Evolutionary conservation across 345 rosid species (phyloP).

Genomic region (Eucalyptus pauciflora): DNA sequence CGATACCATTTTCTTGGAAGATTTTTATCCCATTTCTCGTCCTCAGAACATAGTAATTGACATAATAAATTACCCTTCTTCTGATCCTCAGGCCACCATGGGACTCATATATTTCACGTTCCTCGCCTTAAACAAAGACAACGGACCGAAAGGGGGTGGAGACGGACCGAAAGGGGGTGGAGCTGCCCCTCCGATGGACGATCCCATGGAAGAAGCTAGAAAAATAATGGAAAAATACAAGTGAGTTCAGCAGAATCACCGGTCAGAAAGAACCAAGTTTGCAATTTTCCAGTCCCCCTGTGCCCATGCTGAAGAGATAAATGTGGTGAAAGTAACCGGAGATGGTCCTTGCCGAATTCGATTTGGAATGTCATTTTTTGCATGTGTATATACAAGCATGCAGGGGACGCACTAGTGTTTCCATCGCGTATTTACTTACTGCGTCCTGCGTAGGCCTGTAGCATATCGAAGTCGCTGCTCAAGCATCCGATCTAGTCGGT

Average conservation of each 20-base stretch:
- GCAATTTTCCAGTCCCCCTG: background rate
- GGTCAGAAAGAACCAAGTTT: background rate
- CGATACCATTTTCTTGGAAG: background rate
- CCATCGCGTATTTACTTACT: background rate
- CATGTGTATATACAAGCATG: background rate
- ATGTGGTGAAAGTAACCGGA: background rate
- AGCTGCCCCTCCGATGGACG: conserved; percentile 26
- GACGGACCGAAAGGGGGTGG: conserved; percentile 1
- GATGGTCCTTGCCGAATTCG: background rate
- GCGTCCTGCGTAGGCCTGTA: background rate
- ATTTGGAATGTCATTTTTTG: background rate
- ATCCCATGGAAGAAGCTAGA: conserved; percentile 68
- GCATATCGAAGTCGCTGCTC: background rate
- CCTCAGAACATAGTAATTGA: background rate
- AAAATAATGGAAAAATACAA: conserved; percentile 95
- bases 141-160: conserved; percentile 34
- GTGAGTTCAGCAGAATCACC: conserved; percentile 3
- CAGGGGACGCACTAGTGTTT: background rate
- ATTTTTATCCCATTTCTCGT: background rate
- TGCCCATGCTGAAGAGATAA: background rate
- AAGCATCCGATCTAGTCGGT: background rate
- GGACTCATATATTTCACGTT: conserved; percentile 76
- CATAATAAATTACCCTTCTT: background rate
- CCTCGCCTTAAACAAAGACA: conserved; percentile 81
- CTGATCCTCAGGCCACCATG: conserved; percentile 66